phyloP scores from a whole-genome alignment of 2,329 filamentous ascomycete genomes.

The Colletotrichum acutatum region DNA sequence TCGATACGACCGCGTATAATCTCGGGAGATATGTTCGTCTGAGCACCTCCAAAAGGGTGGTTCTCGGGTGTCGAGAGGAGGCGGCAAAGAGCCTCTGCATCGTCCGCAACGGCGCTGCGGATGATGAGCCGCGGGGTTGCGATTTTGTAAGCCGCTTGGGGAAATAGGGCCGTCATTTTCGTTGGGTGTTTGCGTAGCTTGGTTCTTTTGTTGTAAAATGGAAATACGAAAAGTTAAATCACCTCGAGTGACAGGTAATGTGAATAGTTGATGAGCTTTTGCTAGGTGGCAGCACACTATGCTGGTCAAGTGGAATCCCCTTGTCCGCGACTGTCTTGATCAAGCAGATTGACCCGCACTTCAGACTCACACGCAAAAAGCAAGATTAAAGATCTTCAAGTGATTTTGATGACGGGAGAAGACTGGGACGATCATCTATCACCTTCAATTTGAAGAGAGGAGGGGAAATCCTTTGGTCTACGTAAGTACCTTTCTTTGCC shows the following conservation, averaged over 20 bases:
- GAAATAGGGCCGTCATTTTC: constrained; percentile 25
- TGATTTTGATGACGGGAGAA: neutral
- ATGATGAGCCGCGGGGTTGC: constrained; percentile 55
- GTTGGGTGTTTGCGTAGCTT: neutral
- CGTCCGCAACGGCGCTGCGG: constrained; percentile 44
- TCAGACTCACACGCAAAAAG: neutral
- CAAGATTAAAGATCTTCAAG: neutral
- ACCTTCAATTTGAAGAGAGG: neutral
- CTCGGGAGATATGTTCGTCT: constrained; percentile 28
- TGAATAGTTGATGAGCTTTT: neutral
- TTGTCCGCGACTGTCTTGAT: neutral
- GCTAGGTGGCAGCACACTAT: no score
- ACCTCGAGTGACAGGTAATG: no score
- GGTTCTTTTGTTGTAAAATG: neutral
- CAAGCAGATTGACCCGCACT: no score
- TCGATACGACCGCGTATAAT: constrained; percentile 19
- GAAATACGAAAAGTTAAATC: neutral
- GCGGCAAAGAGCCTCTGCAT: constrained; percentile 27
- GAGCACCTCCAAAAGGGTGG: constrained; percentile 18
- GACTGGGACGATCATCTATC: neutral
- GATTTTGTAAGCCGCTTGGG: constrained; percentile 39
- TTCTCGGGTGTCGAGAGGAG: constrained; percentile 35
- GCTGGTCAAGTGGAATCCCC: neutral
- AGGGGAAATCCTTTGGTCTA: neutral
- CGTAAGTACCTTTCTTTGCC: neutral